Base-by-base conservation (phyloP, 176 grass and related monocot species). In the Oryza nivara region DNA sequence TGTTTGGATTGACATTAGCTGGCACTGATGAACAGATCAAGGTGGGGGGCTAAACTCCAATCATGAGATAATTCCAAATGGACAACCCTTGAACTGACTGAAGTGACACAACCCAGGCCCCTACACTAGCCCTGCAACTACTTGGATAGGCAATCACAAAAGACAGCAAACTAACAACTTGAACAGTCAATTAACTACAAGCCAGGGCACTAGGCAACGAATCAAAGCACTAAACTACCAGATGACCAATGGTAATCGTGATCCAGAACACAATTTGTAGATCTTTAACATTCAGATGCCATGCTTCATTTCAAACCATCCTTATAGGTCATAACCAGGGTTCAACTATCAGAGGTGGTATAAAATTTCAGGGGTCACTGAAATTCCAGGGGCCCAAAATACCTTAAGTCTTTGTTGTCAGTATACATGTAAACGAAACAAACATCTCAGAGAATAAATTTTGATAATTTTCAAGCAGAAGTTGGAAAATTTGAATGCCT, bases 41-140 rank as follows among this genome's bases (percentile, higher is more conserved):
- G 16, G 15, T 3, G 58, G 14, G 46, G 12, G 14, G 43, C 83
- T 77, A 77, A 65, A 90, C 25, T 66, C 47, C 60, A 58, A 79
- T 78, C 70, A 86, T 49, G 74, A 79, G 9, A 71, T 67, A 79
- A 74, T 67, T 67, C 45, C 35, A 58, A 58, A 47, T 67, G 35
- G n/a, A 17, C n/a, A 82, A 68, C 68, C 74, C 78, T 86, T 90
- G 36, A 83, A 87, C 63, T 43, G 9, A 22, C 6, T 80, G 49
- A 90, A 83, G 43, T 13, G 30, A 73, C 80, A 70, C 35, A 83
- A 52, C 22, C 30, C 4, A 68, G 74, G 61, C 48, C 38, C 79
- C 69, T 68, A 87, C 66, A 69, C 38, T 69, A 87, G 22, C 54
- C 61, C 49, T 83, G 47, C 74, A 87, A 79, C 63, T 65, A 35